Conservation (phyloP, 176 grass and related monocot genomes). For the Ensete ventricosum region DNA sequence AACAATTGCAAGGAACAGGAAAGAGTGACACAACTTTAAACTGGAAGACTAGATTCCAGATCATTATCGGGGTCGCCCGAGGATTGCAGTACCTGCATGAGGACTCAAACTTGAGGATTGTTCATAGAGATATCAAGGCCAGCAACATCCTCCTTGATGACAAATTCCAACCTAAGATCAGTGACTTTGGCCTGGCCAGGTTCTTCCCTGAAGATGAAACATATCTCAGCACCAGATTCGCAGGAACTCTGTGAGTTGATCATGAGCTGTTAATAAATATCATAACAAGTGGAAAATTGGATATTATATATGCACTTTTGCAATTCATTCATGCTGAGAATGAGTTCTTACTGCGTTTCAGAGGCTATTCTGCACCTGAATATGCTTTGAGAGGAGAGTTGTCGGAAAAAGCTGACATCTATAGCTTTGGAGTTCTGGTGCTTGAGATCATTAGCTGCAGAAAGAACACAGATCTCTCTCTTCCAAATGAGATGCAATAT, state of each 20-base stretch:
- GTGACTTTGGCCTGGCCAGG: constrained; percentile 58
- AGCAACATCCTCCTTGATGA: constrained; percentile 71
- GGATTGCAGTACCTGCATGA: constrained; percentile 61
- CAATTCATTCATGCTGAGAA: too few species aligned
- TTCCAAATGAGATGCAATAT: constrained; percentile 24
- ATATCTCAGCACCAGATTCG: constrained; percentile 51
- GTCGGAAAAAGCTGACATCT: constrained; percentile 57
- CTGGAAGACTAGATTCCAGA: constrained; percentile 47
- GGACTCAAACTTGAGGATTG: constrained; percentile 62
- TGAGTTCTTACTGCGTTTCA: constrained; percentile 5
- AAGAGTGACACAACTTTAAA: constrained; percentile 25
- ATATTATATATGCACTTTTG: too few species aligned
- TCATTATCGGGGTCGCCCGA: constrained; percentile 39
- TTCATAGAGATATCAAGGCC: constrained; percentile 65
- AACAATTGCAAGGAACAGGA: constrained; percentile 21
- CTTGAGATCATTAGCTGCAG: constrained; percentile 57
- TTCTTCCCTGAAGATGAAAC: constrained; percentile 65
- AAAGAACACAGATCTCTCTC: constrained; percentile 18
- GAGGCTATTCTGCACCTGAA: constrained; percentile 63
- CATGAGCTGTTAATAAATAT: too few species aligned
- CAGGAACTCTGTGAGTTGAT: constrained; percentile 49
- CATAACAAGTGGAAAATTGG: too few species aligned
- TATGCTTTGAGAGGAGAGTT: constrained; percentile 62
- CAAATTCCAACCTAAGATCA: constrained; percentile 63
- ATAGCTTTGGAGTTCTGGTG: constrained; percentile 62